These are phyloP conservation scores for Boletus semigastroideus DNA, from an alignment of 1,284 basidiomycete genomes.

Conservation along the genomic window DNA sequence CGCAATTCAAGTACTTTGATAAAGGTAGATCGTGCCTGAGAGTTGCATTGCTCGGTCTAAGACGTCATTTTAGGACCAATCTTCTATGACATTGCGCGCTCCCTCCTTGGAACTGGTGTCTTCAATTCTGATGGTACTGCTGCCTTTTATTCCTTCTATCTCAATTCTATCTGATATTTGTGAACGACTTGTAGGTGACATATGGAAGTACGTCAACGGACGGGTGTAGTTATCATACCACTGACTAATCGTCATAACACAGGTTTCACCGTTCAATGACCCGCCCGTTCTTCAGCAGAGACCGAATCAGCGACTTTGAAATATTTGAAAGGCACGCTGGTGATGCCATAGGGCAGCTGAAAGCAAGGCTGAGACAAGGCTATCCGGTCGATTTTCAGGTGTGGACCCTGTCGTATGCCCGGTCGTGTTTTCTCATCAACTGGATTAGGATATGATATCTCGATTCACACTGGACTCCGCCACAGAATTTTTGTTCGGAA, in stretches of 20 bases:
- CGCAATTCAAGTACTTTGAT: constrained; percentile 42
- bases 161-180: constrained; percentile 1
- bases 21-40: constrained; percentile 35
- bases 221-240: neutral
- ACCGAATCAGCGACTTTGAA: constrained; percentile 54
- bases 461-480: constrained; percentile 45
- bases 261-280: constrained; percentile 59
- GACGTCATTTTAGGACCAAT: constrained; percentile 17
- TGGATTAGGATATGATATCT: constrained; percentile 37
- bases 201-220: constrained; percentile 45
- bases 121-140: constrained; percentile 57
- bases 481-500: constrained; percentile 41
- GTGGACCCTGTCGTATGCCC: neutral
- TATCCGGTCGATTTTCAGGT: constrained; percentile 54
- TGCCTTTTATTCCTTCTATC: neutral
- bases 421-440: neutral
- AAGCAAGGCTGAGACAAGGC: constrained; percentile 40
- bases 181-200: constrained; percentile 39
- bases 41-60: constrained; percentile 6
- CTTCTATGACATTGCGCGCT: constrained; percentile 28
- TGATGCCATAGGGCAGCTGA: constrained; percentile 40
- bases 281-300: constrained; percentile 55
- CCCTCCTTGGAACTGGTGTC: constrained; percentile 53
- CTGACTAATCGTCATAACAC: constrained; percentile 13
- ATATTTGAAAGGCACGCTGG: constrained; percentile 50